These are phyloP conservation scores for Lippia alba DNA, from an alignment of 305 asterid species.

Conservation along the genomic window DNA sequence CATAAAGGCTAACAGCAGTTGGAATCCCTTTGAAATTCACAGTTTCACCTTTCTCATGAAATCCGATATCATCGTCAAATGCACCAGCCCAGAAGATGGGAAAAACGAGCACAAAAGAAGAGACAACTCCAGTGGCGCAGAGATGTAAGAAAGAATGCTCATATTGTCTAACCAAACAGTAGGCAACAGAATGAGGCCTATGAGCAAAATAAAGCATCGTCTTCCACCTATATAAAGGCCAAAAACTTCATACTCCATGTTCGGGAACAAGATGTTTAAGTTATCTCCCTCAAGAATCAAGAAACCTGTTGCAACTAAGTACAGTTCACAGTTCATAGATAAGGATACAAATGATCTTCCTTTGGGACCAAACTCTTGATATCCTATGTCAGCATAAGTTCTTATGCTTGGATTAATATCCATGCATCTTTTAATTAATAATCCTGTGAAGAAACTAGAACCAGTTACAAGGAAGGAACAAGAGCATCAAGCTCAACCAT, in stretches of 20 bases:
- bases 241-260: constrained; percentile 37
- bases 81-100: constrained; percentile 71
- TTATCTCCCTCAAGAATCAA: constrained; percentile 87
- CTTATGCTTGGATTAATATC: constrained; percentile 64
- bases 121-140: constrained; percentile 32
- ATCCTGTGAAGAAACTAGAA: constrained; percentile 66
- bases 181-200: constrained; percentile 69
- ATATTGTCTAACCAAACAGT: constrained; percentile 73
- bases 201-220: constrained; percentile 52
- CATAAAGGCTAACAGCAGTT: constrained; percentile 62
- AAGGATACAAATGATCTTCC: constrained; percentile 66
- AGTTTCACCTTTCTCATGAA: constrained; percentile 48
- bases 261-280: constrained; percentile 53
- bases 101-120: constrained; percentile 63
- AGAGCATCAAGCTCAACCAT: constrained; percentile 72
- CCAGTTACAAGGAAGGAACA: constrained; percentile 70
- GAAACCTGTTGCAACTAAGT: constrained; percentile 87
- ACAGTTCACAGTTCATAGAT: constrained; percentile 72
- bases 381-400: constrained; percentile 82
- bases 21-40: constrained; percentile 58
- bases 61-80: constrained; percentile 60
- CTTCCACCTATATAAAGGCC: constrained; percentile 52
- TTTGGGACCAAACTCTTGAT: constrained; percentile 67
- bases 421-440: constrained; percentile 80
- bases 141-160: constrained; percentile 69